A percentile compares a stretch with the other conserved stretches of the same genome.
Evolutionary conservation across 2,329 filamentous ascomycete species (phyloP).

Genomic region (Verticillium nubilum): DNA sequence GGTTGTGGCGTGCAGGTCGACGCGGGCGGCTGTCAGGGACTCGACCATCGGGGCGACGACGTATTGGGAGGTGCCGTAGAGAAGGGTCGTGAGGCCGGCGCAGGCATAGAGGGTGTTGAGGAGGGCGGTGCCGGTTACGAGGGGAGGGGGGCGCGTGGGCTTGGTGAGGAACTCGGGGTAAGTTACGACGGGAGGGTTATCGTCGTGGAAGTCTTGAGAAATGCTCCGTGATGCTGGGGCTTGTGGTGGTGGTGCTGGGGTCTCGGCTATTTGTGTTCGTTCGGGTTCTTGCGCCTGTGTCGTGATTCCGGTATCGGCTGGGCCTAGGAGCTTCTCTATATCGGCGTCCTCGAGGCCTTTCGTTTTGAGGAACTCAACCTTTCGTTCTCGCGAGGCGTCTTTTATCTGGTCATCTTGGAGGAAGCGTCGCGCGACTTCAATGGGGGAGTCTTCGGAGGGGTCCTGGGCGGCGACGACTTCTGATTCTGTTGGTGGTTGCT

Average conservation of each 20-base stretch:
- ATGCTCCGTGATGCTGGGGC: conserved; percentile 2
- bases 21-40: conserved; percentile 43
- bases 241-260: conserved; percentile 4
- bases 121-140: conserved; percentile 56
- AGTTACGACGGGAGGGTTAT: conserved; percentile 58
- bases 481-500: conserved; percentile 5
- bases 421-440: conserved; percentile 67
- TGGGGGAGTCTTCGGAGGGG: not conserved
- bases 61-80: conserved; percentile 68
- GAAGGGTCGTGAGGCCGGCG: conserved; percentile 50
- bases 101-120: conserved; percentile 55
- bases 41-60: conserved; percentile 59
- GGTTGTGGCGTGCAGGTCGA: conserved; percentile 46
- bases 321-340: conserved; percentile 59
- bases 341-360: conserved; percentile 68
- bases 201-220: conserved; percentile 21
- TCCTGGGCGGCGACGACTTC: not conserved
- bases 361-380: conserved; percentile 67
- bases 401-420: conserved; percentile 69
- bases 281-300: not conserved
- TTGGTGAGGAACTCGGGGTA: conserved; percentile 65
- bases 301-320: conserved; percentile 9
- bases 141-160: conserved; percentile 47
- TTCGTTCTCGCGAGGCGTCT: conserved; percentile 63
- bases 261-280: conserved; percentile 1